A percentile compares a stretch with the other conserved stretches of the same genome.
These are phyloP conservation scores for Podaxis sp. DNA, from an alignment of 768 basidiomycete genomes.

Conservation along the genomic window DNA sequence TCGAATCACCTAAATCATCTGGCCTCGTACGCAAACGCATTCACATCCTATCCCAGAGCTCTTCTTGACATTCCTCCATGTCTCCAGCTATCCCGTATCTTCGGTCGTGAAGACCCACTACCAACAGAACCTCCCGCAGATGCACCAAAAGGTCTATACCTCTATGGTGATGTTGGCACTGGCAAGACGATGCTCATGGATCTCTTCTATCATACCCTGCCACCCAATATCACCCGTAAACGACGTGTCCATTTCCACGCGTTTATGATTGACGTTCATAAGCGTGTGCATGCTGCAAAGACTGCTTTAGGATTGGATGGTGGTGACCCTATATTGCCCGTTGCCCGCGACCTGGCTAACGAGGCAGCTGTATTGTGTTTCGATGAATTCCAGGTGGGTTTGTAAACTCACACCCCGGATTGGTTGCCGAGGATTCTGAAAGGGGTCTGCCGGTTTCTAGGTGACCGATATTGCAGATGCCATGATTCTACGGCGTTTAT, in stretches of 20 bases:
- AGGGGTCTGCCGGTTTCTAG: conserved; percentile 29
- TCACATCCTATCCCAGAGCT: conserved; percentile 8
- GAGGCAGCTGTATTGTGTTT: conserved; percentile 90
- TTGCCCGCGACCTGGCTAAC: conserved; percentile 81
- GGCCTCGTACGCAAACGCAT: conserved; percentile 36
- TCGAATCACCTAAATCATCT: conserved; percentile 35
- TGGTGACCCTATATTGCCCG: conserved; percentile 84
- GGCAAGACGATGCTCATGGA: conserved; percentile 99
- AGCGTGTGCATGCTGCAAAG: conserved; percentile 84
- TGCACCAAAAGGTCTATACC: conserved; percentile 86
- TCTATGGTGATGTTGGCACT: conserved; percentile 95
- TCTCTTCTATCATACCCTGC: conserved; percentile 86
- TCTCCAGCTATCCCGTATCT: conserved; percentile 45
- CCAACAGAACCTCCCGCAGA: conserved; percentile 44
- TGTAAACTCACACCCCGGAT: neutral
- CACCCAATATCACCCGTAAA: conserved; percentile 61
- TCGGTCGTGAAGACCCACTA: conserved; percentile 34
- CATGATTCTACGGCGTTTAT: conserved; percentile 90
- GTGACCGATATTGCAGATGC: conserved; percentile 98
- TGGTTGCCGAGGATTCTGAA: neutral
- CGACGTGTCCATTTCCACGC: conserved; percentile 97
- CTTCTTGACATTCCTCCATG: neutral
- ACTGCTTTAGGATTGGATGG: conserved; percentile 61
- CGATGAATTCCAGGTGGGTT: conserved; percentile 90
- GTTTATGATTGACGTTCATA: conserved; percentile 99